phyloP scores from a whole-genome alignment of 169 alveolate species.

The Perkinsus marinus region DNA sequence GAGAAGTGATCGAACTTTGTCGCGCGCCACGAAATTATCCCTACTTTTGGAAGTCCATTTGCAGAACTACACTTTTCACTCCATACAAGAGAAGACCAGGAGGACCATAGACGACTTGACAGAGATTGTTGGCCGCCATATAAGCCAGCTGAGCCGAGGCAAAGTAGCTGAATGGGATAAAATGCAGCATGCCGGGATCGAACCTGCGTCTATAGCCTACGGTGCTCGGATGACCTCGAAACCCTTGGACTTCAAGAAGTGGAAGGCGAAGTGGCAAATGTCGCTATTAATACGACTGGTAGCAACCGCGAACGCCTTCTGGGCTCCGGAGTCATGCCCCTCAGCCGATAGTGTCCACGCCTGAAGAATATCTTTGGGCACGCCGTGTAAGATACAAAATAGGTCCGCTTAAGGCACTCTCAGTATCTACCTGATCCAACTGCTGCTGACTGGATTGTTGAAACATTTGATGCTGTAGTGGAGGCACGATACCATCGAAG shows the following conservation, averaged over 20 bases:
- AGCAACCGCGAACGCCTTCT: neutral
- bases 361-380: neutral
- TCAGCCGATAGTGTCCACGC: neutral
- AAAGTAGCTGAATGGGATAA: neutral
- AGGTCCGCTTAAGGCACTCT: neutral
- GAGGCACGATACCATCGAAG: neutral
- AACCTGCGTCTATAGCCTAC: neutral
- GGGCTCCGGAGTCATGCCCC: neutral
- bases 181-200: neutral
- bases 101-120: constrained; percentile 23
- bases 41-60: constrained; percentile 4
- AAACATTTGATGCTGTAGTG: neutral
- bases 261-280: constrained; percentile 8
- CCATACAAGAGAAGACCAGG: constrained; percentile 21
- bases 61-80: constrained; percentile 5
- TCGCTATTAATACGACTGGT: constrained; percentile 17
- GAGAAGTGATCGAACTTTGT: neutral
- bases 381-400: neutral
- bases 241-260: constrained; percentile 7
- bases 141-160: constrained; percentile 23
- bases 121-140: neutral
- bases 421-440: neutral
- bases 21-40: neutral
- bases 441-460: neutral
- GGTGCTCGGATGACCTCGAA: constrained; percentile 17